phyloP scores from a whole-genome alignment of 352 stramenopile genomes.

The Phytophthora sansomeana region DNA sequence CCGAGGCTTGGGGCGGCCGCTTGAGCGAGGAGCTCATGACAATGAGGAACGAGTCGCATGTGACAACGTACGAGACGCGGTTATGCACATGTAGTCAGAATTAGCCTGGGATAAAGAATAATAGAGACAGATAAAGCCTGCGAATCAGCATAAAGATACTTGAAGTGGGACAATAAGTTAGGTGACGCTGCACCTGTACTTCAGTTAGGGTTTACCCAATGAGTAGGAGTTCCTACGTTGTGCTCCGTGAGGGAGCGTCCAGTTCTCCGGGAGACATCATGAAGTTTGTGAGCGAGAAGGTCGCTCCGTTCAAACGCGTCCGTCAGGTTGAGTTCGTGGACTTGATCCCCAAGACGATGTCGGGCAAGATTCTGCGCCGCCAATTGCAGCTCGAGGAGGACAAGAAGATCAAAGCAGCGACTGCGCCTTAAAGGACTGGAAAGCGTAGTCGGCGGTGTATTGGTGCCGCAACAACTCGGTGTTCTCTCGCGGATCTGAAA shows the following conservation, averaged over 20 bases:
- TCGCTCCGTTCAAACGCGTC: constrained; percentile 88
- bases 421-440: constrained; percentile 18
- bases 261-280: constrained; percentile 75
- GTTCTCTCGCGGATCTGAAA: neutral
- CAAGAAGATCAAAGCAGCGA: constrained; percentile 27
- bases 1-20: constrained; percentile 16
- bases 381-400: constrained; percentile 60
- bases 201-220: neutral
- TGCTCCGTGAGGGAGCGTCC: constrained; percentile 58
- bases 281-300: constrained; percentile 79
- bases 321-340: constrained; percentile 88
- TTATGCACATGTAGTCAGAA: constrained; percentile 29
- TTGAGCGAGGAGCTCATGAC: constrained; percentile 39
- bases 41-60: constrained; percentile 17
- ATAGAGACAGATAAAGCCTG: constrained; percentile 21
- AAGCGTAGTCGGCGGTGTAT: too few species aligned
- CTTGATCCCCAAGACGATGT: constrained; percentile 88
- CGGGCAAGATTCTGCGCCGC: constrained; percentile 92
- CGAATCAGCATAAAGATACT: constrained; percentile 14
- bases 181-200: neutral
- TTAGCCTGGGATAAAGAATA: constrained; percentile 9
- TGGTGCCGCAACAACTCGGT: neutral
- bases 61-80: constrained; percentile 2
- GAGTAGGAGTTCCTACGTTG: constrained; percentile 80
- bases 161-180: constrained; percentile 6